Percentiles rank a stretch among this genome's conserved stretches.
These are phyloP conservation scores for Fusarium chuoi DNA, from an alignment of 2,329 filamentous ascomycete species.

Conservation along the genomic window DNA sequence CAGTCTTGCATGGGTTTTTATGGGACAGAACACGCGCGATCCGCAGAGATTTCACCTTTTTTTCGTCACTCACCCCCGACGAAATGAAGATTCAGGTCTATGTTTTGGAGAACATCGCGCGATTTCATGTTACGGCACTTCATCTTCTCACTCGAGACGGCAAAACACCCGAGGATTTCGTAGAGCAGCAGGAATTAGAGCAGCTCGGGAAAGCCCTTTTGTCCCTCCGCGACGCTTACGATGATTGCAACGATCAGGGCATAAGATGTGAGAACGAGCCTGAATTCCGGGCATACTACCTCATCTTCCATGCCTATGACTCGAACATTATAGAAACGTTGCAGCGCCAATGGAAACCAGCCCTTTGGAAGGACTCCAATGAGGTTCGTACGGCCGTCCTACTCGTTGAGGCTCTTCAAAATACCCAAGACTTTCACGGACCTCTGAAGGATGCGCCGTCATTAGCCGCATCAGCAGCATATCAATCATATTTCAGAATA, in stretches of 20 bases:
- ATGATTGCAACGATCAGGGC: constrained; percentile 69
- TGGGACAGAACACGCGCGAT: constrained; percentile 76
- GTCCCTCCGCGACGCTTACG: constrained; percentile 73
- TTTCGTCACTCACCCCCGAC: constrained; percentile 66
- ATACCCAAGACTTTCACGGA: constrained; percentile 65
- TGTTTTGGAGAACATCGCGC: constrained; percentile 72
- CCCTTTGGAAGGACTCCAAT: constrained; percentile 64
- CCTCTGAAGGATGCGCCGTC: constrained; percentile 63
- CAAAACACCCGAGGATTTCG: constrained; percentile 68
- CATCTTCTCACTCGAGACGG: constrained; percentile 70
- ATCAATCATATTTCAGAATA: constrained; percentile 68
- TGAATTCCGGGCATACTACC: constrained; percentile 73
- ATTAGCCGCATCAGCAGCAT: constrained; percentile 61
- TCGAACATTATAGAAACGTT: constrained; percentile 64
- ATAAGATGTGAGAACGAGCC: constrained; percentile 70
- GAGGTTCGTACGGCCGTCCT: constrained; percentile 70
- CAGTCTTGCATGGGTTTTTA: constrained; percentile 69
- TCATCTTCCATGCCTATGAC: constrained; percentile 70
- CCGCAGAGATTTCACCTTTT: constrained; percentile 74
- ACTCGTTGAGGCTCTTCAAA: constrained; percentile 69
- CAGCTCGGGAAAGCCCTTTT: constrained; percentile 73
- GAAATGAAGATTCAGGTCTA: constrained; percentile 70
- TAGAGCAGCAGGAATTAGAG: constrained; percentile 74
- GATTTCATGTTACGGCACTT: constrained; percentile 73
- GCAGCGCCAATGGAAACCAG: constrained; percentile 67